phyloP scores from a whole-genome alignment of 2,329 filamentous ascomycete genomes.

The Clarireedia paspali region DNA sequence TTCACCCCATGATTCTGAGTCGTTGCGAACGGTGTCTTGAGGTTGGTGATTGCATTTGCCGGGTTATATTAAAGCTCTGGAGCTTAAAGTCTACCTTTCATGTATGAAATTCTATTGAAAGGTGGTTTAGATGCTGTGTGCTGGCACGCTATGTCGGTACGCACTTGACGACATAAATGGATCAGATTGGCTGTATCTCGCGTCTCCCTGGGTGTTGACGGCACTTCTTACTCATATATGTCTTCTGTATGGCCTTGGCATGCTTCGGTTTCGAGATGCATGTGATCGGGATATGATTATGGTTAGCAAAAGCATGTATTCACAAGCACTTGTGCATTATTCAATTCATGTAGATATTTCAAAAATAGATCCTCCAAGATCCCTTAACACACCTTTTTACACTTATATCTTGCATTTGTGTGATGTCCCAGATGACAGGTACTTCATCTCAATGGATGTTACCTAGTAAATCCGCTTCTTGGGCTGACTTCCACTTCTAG shows the following conservation, averaged over 20 bases:
- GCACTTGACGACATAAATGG: neutral
- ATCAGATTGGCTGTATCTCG: constrained; percentile 1
- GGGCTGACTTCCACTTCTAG: no score
- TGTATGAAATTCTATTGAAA: constrained; percentile 10
- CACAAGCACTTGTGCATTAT: neutral
- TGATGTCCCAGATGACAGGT: neutral
- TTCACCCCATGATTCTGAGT: neutral
- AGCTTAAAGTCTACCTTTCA: constrained; percentile 6
- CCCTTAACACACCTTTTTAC: neutral
- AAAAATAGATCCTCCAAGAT: neutral
- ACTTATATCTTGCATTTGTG: neutral
- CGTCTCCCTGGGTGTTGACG: constrained; percentile 4
- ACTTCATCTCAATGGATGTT: neutral
- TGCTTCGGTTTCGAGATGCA: neutral
- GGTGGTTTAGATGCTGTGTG: constrained; percentile 1
- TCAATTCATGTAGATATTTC: constrained; percentile 10
- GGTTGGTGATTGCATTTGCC: neutral
- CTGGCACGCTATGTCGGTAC: constrained; percentile 5
- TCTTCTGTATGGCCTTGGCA: constrained; percentile 1
- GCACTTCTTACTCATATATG: neutral
- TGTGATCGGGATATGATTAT: neutral
- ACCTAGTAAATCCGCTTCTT: no score
- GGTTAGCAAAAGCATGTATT: neutral
- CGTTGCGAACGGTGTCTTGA: neutral
- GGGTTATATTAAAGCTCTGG: neutral